Base-by-base conservation (phyloP, 805 yeast genomes). In the Teunomyces kruisii region DNA sequence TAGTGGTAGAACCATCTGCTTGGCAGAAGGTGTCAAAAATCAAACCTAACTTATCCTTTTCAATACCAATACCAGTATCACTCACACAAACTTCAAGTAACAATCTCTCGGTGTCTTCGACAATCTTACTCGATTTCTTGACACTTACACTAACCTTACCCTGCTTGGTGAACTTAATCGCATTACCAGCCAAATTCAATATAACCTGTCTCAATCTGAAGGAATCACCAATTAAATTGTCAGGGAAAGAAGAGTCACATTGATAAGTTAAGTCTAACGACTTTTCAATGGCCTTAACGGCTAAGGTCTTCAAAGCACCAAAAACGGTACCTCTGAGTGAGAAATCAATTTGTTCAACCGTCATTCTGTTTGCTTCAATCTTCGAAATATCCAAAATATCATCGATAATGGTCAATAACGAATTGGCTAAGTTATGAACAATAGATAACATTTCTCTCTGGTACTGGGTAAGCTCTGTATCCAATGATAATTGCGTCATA, bases 311-410 rank as follows among this genome's bases (percentile, higher is more conserved):
- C 61, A 88, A 75, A 0, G 96, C 96, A 30, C 95, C 96, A 61
- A 88, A 88, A 2, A 88, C 91, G 0, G 96, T 88, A 3, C 92
- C 91, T 58, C 96, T 75, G 38, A 88, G 71, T 10, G 92, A 84
- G 60, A 88, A 88, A 50, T 90, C 95, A 49, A 88, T 88, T 59
- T 86, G 87, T 60, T 88, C 96, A 44, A 88, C 88, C 0, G 96
- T 88, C 96, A 88, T 89, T 65, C 96, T 76, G 65, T 88, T 88
- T 24, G 96, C 96, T 65, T 88, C 96, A 67, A 88, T 88, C 78
- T 88, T 88, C 45, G 96, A 88, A 59, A 88, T 88, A 80, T 88
- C 96, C 55, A 88, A 75, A 56, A 88, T 88, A 63, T 88, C 96
- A 61, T 88, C 96, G 55, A 88, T 88, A 53, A 88, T 88, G 0